Conservation (phyloP, 139 green algal species). For the Tetraselmis striata region DNA sequence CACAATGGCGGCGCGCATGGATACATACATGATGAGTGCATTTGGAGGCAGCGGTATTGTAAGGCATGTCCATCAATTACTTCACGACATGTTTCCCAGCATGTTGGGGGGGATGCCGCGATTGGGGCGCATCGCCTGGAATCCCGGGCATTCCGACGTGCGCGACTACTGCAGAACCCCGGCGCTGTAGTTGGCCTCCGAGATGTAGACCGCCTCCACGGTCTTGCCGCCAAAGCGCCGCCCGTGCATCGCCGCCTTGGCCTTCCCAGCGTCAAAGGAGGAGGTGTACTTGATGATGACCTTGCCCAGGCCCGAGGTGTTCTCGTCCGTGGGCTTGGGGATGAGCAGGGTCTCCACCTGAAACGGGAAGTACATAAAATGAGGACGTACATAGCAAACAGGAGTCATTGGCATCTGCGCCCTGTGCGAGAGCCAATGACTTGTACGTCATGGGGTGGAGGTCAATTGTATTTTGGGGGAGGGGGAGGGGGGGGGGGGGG, state of each 20-base stretch:
- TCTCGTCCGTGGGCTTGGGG: constrained; percentile 23
- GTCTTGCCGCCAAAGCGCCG: constrained; percentile 74
- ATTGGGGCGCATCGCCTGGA: too few relatives aligned
- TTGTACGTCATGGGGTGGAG: not conserved
- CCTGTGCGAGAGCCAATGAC: not conserved
- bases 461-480: too few relatives aligned
- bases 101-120: too few relatives aligned
- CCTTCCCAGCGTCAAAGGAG: constrained; percentile 41
- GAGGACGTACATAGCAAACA: not conserved
- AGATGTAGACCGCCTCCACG: constrained; percentile 66
- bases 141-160: too few relatives aligned
- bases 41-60: too few relatives aligned
- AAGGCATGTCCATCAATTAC: too few relatives aligned
- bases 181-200: constrained; percentile 50
- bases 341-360: constrained; percentile 49
- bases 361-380: too few relatives aligned
- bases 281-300: constrained; percentile 78
- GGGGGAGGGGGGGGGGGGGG: too few relatives aligned
- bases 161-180: not conserved
- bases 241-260: constrained; percentile 73
- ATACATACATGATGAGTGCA: too few relatives aligned
- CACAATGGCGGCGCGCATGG: too few relatives aligned
- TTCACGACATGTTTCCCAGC: too few relatives aligned
- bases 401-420: not conserved
- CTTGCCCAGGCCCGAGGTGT: constrained; percentile 56